These are phyloP conservation scores for Solanum infundibuliforme DNA, from an alignment of 257 asterid species.

Conservation along the genomic window DNA sequence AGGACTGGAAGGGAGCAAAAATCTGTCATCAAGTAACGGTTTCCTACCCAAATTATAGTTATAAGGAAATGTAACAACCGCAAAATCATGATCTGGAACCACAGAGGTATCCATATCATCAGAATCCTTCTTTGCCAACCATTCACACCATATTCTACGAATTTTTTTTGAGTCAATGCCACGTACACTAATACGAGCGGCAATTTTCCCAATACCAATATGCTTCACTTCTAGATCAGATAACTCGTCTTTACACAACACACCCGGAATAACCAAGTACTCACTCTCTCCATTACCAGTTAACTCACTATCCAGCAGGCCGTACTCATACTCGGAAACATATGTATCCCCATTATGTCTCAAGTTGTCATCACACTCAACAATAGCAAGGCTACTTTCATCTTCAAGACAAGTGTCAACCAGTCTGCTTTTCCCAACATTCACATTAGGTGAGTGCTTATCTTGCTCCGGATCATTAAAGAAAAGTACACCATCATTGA, in stretches of 20 bases:
- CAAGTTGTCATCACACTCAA: conserved; percentile 24
- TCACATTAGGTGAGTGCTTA: conserved; percentile 5
- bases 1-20: conserved; percentile 54
- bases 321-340: conserved; percentile 2
- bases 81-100: conserved; percentile 68
- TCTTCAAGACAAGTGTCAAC: conserved; percentile 7
- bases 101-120: conserved; percentile 13
- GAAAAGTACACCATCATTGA: conserved; percentile 79
- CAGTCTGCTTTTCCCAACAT: conserved; percentile 12
- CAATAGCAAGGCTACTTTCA: conserved; percentile 42
- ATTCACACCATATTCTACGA: conserved; percentile 84
- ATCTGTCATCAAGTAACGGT: conserved; percentile 43
- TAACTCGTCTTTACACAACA: conserved; percentile 48
- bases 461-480: conserved; percentile 40
- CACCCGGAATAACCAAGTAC: conserved; percentile 55
- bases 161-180: conserved; percentile 34
- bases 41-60: conserved; percentile 62
- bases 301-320: conserved; percentile 8
- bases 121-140: conserved; percentile 42
- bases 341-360: conserved; percentile 6
- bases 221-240: conserved; percentile 46
- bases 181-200: conserved; percentile 46
- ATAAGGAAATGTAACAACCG: conserved; percentile 65
- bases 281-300: conserved; percentile 8
- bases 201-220: conserved; percentile 57